These are phyloP conservation scores for Incumbomyces lentus DNA, from an alignment of 2,329 filamentous ascomycete genomes.

Conservation along the genomic window DNA sequence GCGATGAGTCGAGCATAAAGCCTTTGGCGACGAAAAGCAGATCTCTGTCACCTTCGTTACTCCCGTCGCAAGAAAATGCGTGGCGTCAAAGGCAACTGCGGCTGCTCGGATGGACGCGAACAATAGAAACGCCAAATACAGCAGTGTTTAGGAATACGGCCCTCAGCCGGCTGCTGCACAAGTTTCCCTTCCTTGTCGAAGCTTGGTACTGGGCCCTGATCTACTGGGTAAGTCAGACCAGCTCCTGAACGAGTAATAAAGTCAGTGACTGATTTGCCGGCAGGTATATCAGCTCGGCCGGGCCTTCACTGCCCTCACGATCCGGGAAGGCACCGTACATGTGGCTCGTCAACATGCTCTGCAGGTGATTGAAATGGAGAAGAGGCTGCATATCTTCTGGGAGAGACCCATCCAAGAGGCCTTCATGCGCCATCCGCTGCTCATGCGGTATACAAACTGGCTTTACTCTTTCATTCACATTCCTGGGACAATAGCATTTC, in stretches of 20 bases:
- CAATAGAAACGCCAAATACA: constrained; percentile 52
- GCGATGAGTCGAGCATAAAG: constrained; percentile 11
- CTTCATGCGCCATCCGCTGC: constrained; percentile 43
- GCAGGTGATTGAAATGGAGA: constrained; percentile 56
- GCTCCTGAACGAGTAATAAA: not conserved
- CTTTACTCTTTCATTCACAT: constrained; percentile 71
- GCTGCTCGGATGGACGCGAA: constrained; percentile 36
- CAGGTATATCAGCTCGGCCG: constrained; percentile 66
- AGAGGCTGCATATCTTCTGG: constrained; percentile 53
- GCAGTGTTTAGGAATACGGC: constrained; percentile 48
- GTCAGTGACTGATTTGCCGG: constrained; percentile 1
- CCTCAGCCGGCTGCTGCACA: constrained; percentile 53
- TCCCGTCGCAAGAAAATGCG: constrained; percentile 32
- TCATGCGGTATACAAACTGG: constrained; percentile 61
- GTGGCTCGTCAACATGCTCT: constrained; percentile 59
- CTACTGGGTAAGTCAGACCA: constrained; percentile 56
- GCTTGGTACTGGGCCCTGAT: constrained; percentile 69
- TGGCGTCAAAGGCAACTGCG: constrained; percentile 43
- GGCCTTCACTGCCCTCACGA: constrained; percentile 59
- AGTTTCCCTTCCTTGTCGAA: constrained; percentile 62
- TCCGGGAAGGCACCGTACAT: constrained; percentile 57
- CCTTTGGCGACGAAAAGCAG: constrained; percentile 12
- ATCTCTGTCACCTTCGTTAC: constrained; percentile 32
- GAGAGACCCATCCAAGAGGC: constrained; percentile 52
- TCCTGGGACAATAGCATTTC: constrained; percentile 62